Evolutionary conservation across 768 basidiomycete genomes (phyloP), one percentile per base, ranked within the genome.

Genomic region (Russula brevipes): DNA sequence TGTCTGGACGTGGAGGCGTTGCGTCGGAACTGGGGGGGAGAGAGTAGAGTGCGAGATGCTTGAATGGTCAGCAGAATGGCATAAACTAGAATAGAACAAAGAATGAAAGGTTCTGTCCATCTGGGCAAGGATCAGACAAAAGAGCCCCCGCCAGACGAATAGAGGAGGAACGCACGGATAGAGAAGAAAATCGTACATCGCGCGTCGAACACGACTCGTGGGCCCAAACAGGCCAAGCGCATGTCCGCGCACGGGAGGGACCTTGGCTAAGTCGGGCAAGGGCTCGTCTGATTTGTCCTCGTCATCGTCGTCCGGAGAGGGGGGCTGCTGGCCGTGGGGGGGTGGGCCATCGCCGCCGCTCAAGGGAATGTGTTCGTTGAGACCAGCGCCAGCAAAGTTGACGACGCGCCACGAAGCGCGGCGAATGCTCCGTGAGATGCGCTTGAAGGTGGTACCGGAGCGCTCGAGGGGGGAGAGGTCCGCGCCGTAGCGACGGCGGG

Each of bases 41-140:
- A 71, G 65, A 6, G 66, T 68, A n/a, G 72, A 3, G 86, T 76
- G 57, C 77, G 80, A 41, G 88, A 82, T 8, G 91, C 83, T 75
- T 98, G 94, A 30, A 89, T 80, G 5, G 90, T 87, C 54, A 98
- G 78, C 24, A 95, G 79, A 60, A 91, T 78, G 19, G 91, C 90
- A 70, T 97, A 89, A 65, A 88, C 64, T 60, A 98, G 80, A 71
- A 98, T 97, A 57, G 94, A 79, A 30, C 89, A 68, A 49, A 98
- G 82, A 63, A 98, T 90, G 30, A 78, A 63, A 33, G 91, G 91
- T 76, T 98, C 96, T 17, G 94, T 95, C 82, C 85, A 89, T 63
- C 91, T 93, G 69, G 30, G 36, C 11, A 2, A 12, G 47, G 44
- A n/a, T 57, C 47, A 39, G 49, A 6, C 44, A 33, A 0, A 44